These are phyloP conservation scores for Daldinia concentrica DNA, from an alignment of 495 filamentous ascomycete genomes.

Conservation along the genomic window DNA sequence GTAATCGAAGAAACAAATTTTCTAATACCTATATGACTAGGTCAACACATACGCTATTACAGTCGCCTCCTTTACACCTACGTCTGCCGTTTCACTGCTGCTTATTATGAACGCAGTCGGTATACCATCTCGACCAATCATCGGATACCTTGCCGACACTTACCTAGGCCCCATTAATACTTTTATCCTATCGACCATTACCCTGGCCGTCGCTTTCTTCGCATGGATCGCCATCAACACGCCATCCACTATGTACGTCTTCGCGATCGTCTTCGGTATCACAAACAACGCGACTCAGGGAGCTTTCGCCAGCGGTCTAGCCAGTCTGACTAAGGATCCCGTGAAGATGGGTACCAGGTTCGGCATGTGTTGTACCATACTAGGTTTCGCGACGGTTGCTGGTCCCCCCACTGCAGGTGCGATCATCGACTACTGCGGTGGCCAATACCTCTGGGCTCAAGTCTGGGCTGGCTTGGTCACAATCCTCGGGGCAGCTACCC, in stretches of 20 bases:
- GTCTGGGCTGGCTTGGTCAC: constrained; percentile 55
- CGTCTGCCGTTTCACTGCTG: constrained; percentile 52
- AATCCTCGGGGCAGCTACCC: constrained; percentile 32
- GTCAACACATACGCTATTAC: constrained; percentile 52
- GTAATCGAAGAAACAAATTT: not conserved
- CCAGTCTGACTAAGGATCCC: constrained; percentile 52
- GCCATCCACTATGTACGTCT: constrained; percentile 53
- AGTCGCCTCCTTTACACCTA: constrained; percentile 51
- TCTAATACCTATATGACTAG: constrained; percentile 21
- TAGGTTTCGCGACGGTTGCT: constrained; percentile 53
- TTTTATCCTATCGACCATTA: constrained; percentile 44
- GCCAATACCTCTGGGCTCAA: constrained; percentile 52
- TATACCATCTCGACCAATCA: constrained; percentile 50
- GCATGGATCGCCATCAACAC: constrained; percentile 52
- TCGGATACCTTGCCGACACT: constrained; percentile 53
- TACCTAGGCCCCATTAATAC: constrained; percentile 54
- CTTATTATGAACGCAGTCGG: constrained; percentile 55
- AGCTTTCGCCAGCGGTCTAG: constrained; percentile 50
- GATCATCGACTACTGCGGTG: constrained; percentile 52
- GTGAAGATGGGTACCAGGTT: constrained; percentile 56
- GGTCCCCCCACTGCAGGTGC: constrained; percentile 57
- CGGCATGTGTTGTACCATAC: constrained; percentile 56
- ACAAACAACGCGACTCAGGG: constrained; percentile 53
- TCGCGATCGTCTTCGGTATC: constrained; percentile 53
- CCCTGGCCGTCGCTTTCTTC: constrained; percentile 49